phyloP scores from a whole-genome alignment of 371 early-diverging fungal species.

The Circinella minor region DNA sequence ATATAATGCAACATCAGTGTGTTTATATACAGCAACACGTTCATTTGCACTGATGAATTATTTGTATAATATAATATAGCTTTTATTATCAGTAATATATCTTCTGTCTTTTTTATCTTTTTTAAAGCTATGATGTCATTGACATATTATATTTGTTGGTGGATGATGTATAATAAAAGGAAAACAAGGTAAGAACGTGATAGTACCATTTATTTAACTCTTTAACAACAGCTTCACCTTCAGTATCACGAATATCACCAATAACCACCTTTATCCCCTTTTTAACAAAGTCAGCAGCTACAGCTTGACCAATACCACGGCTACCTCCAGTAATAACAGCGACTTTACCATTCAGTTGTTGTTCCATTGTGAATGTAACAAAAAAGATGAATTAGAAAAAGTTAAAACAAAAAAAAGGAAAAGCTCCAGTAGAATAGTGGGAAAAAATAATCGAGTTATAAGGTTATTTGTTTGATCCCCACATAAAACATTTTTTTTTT shows the following conservation, averaged over 20 bases:
- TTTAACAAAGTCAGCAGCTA: conserved; percentile 47
- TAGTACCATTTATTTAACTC: conserved; percentile 45
- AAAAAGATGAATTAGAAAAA: background rate
- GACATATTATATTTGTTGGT: too few species aligned
- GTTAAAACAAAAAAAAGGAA: background rate
- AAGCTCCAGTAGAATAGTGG: too few species aligned
- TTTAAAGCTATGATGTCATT: too few species aligned
- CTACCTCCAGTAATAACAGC: conserved; percentile 70
- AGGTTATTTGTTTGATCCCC: too few species aligned
- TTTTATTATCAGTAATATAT: too few species aligned
- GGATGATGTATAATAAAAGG: too few species aligned
- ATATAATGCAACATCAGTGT: conserved; percentile 62
- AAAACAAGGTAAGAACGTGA: too few species aligned
- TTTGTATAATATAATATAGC: conserved; percentile 1
- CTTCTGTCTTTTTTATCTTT: too few species aligned
- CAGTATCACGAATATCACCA: conserved; percentile 61
- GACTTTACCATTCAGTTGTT: conserved; percentile 44
- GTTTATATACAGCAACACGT: conserved; percentile 50
- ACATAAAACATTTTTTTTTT: background rate
- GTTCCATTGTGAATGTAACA: background rate
- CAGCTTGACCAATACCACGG: conserved; percentile 65
- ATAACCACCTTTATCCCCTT: conserved; percentile 62
- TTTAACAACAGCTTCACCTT: conserved; percentile 36
- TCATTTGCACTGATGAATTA: conserved; percentile 37
- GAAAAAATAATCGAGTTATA: too few species aligned